A percentile compares a stretch with the other conserved stretches of the same genome.
phyloP scores from a whole-genome alignment of 805 yeast genomes.

The Yarrowia sp. region DNA sequence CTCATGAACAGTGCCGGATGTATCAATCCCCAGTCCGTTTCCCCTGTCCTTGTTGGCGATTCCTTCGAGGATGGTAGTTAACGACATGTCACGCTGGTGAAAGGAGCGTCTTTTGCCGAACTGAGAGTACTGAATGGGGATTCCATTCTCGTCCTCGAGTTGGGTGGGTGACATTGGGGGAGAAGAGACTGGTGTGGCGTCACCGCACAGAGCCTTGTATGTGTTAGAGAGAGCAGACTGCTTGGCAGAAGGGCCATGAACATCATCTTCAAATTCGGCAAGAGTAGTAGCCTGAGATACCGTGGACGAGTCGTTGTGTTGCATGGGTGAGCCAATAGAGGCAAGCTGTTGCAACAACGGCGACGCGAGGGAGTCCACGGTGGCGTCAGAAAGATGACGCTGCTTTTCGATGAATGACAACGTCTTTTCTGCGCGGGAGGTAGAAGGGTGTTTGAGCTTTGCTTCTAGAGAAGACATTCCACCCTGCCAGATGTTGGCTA shows the following conservation, averaged over 20 bases:
- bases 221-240: constrained; percentile 5
- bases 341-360: constrained; percentile 13
- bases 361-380: constrained; percentile 15
- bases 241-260: constrained; percentile 4
- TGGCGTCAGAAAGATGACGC: constrained; percentile 24
- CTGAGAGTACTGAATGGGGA: constrained; percentile 10
- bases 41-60: constrained; percentile 30
- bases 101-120: constrained; percentile 12
- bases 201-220: constrained; percentile 18
- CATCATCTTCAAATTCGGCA: constrained; percentile 19
- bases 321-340: background rate
- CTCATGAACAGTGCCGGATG: constrained; percentile 9
- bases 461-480: constrained; percentile 16
- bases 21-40: background rate
- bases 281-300: constrained; percentile 23
- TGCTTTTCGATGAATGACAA: constrained; percentile 17
- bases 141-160: background rate
- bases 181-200: background rate
- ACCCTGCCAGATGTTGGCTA: constrained; percentile 23
- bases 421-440: constrained; percentile 19
- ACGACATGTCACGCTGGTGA: constrained; percentile 7
- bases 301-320: constrained; percentile 14
- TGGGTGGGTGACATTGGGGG: constrained; percentile 1
- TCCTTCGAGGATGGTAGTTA: constrained; percentile 32
- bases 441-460: background rate